Evolutionary conservation across 371 early-diverging fungal species (phyloP).

Genomic region (Mucor indicus): DNA sequence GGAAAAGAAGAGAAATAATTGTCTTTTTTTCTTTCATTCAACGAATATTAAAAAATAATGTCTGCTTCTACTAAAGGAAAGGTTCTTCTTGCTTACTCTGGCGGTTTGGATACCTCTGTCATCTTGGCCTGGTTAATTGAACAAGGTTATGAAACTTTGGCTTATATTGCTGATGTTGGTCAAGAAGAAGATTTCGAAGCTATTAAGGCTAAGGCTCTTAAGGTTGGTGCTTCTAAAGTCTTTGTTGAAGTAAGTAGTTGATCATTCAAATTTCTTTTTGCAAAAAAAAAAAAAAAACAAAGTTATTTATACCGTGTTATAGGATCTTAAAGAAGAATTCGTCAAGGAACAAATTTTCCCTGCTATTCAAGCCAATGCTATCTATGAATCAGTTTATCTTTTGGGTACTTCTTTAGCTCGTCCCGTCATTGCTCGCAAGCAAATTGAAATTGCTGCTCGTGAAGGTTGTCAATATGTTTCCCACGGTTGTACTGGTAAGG

Average conservation of each 20-base stretch:
- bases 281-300: too few relatives aligned
- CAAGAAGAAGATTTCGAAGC: conserved; percentile 98
- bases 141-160: conserved; percentile 94
- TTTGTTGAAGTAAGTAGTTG: conserved; percentile 76
- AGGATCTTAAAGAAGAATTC: conserved; percentile 90
- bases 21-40: not conserved
- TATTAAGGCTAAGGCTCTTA: conserved; percentile 86
- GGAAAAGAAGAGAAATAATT: not conserved
- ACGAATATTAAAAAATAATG: conserved; percentile 7
- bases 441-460: conserved; percentile 90
- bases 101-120: conserved; percentile 97
- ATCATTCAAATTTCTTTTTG: too few relatives aligned
- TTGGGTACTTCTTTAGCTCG: conserved; percentile 97
- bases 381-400: conserved; percentile 93
- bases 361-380: conserved; percentile 91
- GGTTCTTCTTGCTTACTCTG: conserved; percentile 95
- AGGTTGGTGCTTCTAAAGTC: conserved; percentile 91
- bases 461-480: conserved; percentile 94
- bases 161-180: conserved; percentile 97
- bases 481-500: conserved; percentile 98
- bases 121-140: conserved; percentile 97
- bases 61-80: conserved; percentile 71
- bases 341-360: conserved; percentile 92
- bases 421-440: conserved; percentile 87
- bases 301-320: not conserved